These are phyloP conservation scores for Annulohypoxylon moriforme DNA, from an alignment of 495 filamentous ascomycete genomes.

Conservation along the genomic window DNA sequence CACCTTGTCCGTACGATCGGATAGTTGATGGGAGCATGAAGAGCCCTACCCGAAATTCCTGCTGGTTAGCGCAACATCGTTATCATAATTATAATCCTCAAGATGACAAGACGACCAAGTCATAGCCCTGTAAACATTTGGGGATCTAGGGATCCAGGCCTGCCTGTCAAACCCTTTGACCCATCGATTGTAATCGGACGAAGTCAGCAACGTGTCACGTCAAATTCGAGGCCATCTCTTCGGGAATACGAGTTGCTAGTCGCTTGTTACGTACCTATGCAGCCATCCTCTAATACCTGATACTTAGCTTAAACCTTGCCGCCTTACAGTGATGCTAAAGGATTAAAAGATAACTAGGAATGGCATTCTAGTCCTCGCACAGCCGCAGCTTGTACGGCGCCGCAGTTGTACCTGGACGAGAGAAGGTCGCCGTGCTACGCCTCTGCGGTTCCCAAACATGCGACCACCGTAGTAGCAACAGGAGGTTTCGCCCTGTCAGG, in stretches of 20 bases:
- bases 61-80: background rate
- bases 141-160: background rate
- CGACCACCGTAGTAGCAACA: slow-evolving; percentile 1
- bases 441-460: slow-evolving; percentile 13
- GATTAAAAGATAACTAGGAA: background rate
- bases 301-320: slow-evolving; percentile 28
- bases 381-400: slow-evolving; percentile 13
- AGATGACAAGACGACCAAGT: background rate
- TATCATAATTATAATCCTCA: background rate
- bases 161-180: background rate
- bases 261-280: slow-evolving; percentile 10
- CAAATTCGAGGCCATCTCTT: slow-evolving; percentile 11
- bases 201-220: background rate
- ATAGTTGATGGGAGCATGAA: background rate
- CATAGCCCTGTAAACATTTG: background rate
- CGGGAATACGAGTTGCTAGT: slow-evolving; percentile 15
- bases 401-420: background rate
- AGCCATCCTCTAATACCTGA: slow-evolving; percentile 17
- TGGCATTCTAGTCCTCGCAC: slow-evolving; percentile 17
- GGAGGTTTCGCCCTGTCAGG: slow-evolving; percentile 25
- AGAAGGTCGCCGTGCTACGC: slow-evolving; percentile 1
- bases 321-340: slow-evolving; percentile 12
- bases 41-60: slow-evolving; percentile 5
- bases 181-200: slow-evolving; percentile 24
- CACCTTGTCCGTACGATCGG: slow-evolving; percentile 4